Evolutionary conservation across 495 filamentous ascomycete genomes (phyloP), one percentile per base, ranked within the genome.

Genomic region (Penicillium coffeae): DNA sequence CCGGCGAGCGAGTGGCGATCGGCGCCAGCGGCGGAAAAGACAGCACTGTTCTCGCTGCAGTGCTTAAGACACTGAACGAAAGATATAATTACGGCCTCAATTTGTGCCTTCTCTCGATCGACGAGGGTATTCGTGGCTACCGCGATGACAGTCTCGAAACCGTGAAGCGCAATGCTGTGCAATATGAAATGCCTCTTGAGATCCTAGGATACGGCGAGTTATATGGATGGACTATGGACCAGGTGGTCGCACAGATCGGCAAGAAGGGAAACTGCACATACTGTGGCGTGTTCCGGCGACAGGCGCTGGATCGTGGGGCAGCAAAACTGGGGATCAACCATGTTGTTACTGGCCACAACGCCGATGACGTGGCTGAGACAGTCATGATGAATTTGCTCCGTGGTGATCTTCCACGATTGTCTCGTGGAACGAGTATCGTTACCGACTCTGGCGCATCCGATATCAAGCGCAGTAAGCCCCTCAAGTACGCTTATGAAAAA

Each of bases 221-320:
- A 3, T 98, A 97, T 64, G 93, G 94, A 2, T 98, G 93, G 93
- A 96, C 91, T 8, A 98, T 98, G 93, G 93, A 98, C 65, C 87
- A 96, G 56, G 93, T 98, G 10, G 93, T 98, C 2, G 84, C 86
- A 58, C 88, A 93, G 47, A 87, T 97, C 42, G 94, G 94, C 20
- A 96, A 96, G 68, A 96, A 96, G 70, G 94, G 94, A 32, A 98
- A 97, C 68, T 98, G 93, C 74, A 98, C 93, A 22, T 97, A 97
- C 65, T 98, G 93, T 60, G 93, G 93, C 3, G 93, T 98, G 25
- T 98, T 98, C 59, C 80, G 93, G 10, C 80, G 93, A 38, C 93
- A 98, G 73, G 93, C 93, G 10, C 76, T 98, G 33, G 93, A 98
- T 67, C 82, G 93, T 6, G 93, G 93, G 21, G 91, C 94, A 1